Evolutionary conservation across 805 yeast species (phyloP).

Genomic region (Komagataella phaffii): DNA sequence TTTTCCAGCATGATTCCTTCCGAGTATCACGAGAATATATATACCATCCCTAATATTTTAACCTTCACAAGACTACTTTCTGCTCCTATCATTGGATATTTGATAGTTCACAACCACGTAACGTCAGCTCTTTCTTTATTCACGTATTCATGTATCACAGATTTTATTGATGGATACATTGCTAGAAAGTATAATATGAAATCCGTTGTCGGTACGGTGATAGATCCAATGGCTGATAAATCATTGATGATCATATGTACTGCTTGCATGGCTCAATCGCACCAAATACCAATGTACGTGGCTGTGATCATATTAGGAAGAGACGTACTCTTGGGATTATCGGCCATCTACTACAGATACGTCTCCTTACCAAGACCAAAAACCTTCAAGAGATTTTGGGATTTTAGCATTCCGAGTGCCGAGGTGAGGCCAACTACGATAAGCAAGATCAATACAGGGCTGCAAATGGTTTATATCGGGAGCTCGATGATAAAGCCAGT

Average conservation of each 20-base stretch:
- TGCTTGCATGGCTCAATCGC: conserved; percentile 52
- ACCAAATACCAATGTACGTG: conserved; percentile 55
- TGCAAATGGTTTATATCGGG: conserved; percentile 86
- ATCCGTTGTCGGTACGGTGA: conserved; percentile 76
- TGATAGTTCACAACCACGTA: conserved; percentile 51
- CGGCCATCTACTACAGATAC: conserved; percentile 65
- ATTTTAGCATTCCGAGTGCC: conserved; percentile 68
- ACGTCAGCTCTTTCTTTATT: conserved; percentile 60
- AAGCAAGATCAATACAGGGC: conserved; percentile 79
- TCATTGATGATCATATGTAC: conserved; percentile 80
- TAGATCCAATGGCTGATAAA: conserved; percentile 96
- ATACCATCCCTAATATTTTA: conserved; percentile 77
- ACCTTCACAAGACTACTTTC: conserved; percentile 71
- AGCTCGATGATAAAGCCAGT: conserved; percentile 44
- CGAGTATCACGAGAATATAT: conserved; percentile 40
- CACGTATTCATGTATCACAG: conserved; percentile 80
- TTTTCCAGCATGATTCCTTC: conserved; percentile 17
- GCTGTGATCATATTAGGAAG: conserved; percentile 73
- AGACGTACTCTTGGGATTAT: conserved; percentile 58
- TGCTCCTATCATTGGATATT: conserved; percentile 78
- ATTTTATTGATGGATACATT: conserved; percentile 80
- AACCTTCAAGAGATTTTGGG: conserved; percentile 61
- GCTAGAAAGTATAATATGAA: conserved; percentile 71
- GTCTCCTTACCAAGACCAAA: conserved; percentile 63
- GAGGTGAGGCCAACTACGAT: conserved; percentile 80